Base-by-base conservation (phyloP, 768 basidiomycete species). In the Boletus rubroflammeus region DNA sequence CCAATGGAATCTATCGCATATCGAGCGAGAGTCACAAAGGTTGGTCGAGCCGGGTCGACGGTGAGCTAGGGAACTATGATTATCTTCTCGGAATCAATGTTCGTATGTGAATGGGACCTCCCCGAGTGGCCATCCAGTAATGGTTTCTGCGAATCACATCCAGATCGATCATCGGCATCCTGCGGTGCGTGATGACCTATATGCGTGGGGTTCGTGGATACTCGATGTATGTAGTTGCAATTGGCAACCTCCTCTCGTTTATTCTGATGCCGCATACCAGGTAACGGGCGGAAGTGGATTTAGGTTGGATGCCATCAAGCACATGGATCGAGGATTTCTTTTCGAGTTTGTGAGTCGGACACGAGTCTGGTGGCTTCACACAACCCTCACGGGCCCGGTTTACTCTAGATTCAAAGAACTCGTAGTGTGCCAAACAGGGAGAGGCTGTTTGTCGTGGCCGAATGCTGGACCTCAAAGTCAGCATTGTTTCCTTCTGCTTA, bases 301-400 rank as follows among this genome's bases (percentile, higher is more conserved):
- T 68, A 80, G 93, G 46, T 77, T 96, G 28, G 94, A 96, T 65
- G 94, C 93, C 17, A 88, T 94, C 59, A 97, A 96, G 67, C 94
- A 97, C 60, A 85, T 90, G 47, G 90, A 93, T 68, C 74, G 78
- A 53, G 72, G 73, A 23, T 92, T 91, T 61, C 70, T 88, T n/a
- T 63, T 81, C 3, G 75, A 79, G 34, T 92, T 89, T 72, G 91
- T 90, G 58, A 67, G 17, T 19, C 8, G 3, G 31, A 50, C 14
- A 11, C 47, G 32, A 17, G 41, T 28, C 17, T n/a, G 7, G 5
- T 29, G 17, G 35, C 34, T 25, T 15, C 21, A 39, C 28, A 28
- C n/a, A n/a, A n/a, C 25, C 6, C 51, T 57, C 29, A 61, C 7
- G 0, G 13, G 3, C 26, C 26, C 2, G 10, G 5, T 17, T 57